These are phyloP conservation scores for Colletotrichum tanaceti DNA, from an alignment of 2,329 filamentous ascomycete genomes.

Conservation along the genomic window DNA sequence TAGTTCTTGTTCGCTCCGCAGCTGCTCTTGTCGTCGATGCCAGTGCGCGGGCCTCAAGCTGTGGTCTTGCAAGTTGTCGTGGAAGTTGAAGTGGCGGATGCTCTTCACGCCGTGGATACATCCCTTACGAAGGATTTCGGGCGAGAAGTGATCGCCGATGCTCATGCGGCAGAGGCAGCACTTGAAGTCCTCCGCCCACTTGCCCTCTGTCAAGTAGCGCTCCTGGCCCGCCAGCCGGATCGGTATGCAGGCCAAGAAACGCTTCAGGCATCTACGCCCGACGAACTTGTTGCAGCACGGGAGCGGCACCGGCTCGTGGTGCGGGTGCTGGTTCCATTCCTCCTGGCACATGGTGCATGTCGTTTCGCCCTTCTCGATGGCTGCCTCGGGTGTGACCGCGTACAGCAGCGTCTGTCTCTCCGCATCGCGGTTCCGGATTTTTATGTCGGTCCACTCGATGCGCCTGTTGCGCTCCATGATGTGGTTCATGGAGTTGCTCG, in stretches of 20 bases:
- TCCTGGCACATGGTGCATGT: constrained; percentile 15
- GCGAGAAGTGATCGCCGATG: constrained; percentile 21
- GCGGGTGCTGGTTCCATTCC: constrained; percentile 12
- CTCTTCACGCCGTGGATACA: background rate
- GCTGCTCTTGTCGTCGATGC: too few relatives aligned
- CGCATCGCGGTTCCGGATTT: constrained; percentile 5
- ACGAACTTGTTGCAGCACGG: constrained; percentile 26
- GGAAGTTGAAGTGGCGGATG: background rate
- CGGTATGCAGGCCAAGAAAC: constrained; percentile 12
- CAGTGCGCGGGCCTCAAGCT: too few relatives aligned
- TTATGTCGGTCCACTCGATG: constrained; percentile 10
- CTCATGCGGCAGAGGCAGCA: constrained; percentile 21
- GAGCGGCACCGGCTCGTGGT: constrained; percentile 28
- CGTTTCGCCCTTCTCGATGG: background rate
- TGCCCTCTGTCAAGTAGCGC: background rate
- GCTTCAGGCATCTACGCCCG: constrained; percentile 32
- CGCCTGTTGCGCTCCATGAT: constrained; percentile 26
- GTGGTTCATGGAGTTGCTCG: background rate
- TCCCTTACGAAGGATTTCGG: background rate
- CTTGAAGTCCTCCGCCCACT: constrained; percentile 19
- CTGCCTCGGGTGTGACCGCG: background rate
- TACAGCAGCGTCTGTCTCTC: background rate
- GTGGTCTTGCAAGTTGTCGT: too few relatives aligned
- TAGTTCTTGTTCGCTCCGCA: too few relatives aligned
- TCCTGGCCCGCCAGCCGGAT: constrained; percentile 3